Conservation (phyloP, 2,329 filamentous ascomycete genomes). For the Rachicladosporium sp. region DNA sequence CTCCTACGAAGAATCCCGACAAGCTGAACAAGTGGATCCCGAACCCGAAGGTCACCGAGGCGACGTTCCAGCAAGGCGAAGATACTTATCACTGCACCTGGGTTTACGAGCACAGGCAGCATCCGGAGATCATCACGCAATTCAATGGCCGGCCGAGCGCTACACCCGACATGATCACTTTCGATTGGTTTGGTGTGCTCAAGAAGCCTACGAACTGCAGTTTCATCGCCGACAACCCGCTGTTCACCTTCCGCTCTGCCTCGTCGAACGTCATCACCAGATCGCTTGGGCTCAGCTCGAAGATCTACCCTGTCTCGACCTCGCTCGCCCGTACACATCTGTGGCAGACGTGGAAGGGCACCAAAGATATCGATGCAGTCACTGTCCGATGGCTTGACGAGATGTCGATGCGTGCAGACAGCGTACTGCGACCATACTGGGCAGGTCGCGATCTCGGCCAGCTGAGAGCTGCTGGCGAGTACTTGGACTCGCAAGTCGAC, state of each 20-base stretch:
- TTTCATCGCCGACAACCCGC: conserved; percentile 39
- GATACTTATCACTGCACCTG: conserved; percentile 40
- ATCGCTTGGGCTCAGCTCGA: conserved; percentile 28
- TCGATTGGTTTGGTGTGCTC: conserved; percentile 30
- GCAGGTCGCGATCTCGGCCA: conserved; percentile 25
- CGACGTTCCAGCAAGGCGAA: conserved; percentile 40
- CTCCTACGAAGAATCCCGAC: conserved; percentile 16
- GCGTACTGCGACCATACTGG: conserved; percentile 27
- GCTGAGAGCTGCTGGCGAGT: conserved; percentile 23
- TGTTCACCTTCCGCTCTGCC: conserved; percentile 34
- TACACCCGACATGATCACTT: conserved; percentile 43
- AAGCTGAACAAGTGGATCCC: conserved; percentile 44
- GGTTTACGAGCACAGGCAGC: conserved; percentile 29
- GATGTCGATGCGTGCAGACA: conserved; percentile 24
- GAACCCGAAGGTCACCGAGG: conserved; percentile 40
- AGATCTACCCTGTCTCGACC: conserved; percentile 27
- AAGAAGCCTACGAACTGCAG: conserved; percentile 28
- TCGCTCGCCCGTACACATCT: conserved; percentile 26
- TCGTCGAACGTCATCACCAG: conserved; percentile 22
- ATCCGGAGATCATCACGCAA: conserved; percentile 26
- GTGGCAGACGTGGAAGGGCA: conserved; percentile 30
- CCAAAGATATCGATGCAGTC: conserved; percentile 26
- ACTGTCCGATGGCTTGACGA: conserved; percentile 30
- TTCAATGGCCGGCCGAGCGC: conserved; percentile 39
- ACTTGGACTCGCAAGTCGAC: conserved; percentile 31